A percentile compares a stretch with the other conserved stretches of the same genome.
Conservation (phyloP, 176 grass and related monocot genomes). For the Alloteropsis semialata region DNA sequence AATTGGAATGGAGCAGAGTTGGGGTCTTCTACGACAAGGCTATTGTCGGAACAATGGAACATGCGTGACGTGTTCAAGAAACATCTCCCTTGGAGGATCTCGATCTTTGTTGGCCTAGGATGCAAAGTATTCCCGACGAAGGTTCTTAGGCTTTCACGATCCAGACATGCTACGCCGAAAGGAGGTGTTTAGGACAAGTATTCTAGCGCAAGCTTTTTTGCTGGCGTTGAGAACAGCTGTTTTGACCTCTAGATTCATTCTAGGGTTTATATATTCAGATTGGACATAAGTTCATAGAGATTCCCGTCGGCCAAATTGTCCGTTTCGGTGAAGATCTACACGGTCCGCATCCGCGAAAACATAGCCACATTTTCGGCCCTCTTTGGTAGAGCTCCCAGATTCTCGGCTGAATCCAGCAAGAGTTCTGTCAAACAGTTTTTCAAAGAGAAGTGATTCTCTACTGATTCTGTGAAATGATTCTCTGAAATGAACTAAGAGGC, state of each 20-base stretch:
- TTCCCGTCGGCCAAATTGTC: background rate
- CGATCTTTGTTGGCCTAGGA: background rate
- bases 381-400: too few relatives aligned
- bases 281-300: background rate
- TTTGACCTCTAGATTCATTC: background rate
- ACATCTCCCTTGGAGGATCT: background rate
- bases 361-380: too few relatives aligned
- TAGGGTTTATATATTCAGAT: background rate
- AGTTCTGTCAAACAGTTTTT: too few relatives aligned
- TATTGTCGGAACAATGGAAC: too few relatives aligned
- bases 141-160: constrained; percentile 1
- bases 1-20: background rate
- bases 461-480: too few relatives aligned
- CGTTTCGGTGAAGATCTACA: background rate
- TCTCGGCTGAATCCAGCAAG: too few relatives aligned
- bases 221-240: constrained; percentile 22
- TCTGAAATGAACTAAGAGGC: too few relatives aligned
- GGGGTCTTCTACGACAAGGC: background rate
- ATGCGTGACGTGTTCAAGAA: background rate
- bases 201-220: background rate
- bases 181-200: background rate
- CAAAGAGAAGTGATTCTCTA: too few relatives aligned
- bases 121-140: constrained; percentile 6
- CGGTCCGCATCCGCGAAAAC: background rate
- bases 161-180: constrained; percentile 14